Evolutionary conservation across 768 basidiomycete species (phyloP).

Genomic region (Royoungia palumana): DNA sequence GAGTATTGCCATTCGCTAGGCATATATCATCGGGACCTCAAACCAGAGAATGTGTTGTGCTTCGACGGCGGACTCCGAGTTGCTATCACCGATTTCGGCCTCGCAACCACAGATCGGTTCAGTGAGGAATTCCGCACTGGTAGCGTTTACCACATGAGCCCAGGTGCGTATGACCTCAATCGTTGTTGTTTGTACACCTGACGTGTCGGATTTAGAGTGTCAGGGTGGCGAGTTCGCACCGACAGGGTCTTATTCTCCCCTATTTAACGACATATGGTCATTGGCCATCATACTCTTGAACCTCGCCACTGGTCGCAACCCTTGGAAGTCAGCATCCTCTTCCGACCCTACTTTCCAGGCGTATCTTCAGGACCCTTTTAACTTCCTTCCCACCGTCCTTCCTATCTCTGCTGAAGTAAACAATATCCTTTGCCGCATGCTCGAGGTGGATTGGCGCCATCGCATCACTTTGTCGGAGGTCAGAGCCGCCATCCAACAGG

Average conservation of each 20-base stretch:
- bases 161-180: constrained; percentile 49
- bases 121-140: constrained; percentile 92
- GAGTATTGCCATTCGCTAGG: constrained; percentile 89
- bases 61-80: constrained; percentile 73
- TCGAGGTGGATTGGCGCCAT: constrained; percentile 62
- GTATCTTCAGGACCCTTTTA: constrained; percentile 70
- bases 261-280: constrained; percentile 94
- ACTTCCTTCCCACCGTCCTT: constrained; percentile 82
- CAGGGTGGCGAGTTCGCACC: constrained; percentile 67
- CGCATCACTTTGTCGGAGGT: constrained; percentile 48
- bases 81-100: constrained; percentile 92
- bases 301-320: constrained; percentile 90
- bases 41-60: constrained; percentile 94
- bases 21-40: constrained; percentile 95
- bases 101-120: constrained; percentile 82
- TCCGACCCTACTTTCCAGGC: constrained; percentile 88
- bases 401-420: constrained; percentile 77
- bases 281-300: constrained; percentile 96
- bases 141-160: constrained; percentile 98
- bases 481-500: constrained; percentile 51
- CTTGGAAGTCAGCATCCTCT: constrained; percentile 85
- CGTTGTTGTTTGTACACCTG: constrained; percentile 10
- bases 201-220: constrained; percentile 61
- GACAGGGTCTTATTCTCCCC: constrained; percentile 74
- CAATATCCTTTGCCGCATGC: constrained; percentile 67